These are phyloP conservation scores for Pleurostoma richardsiae DNA, from an alignment of 2,329 filamentous ascomycete species.

Conservation along the genomic window DNA sequence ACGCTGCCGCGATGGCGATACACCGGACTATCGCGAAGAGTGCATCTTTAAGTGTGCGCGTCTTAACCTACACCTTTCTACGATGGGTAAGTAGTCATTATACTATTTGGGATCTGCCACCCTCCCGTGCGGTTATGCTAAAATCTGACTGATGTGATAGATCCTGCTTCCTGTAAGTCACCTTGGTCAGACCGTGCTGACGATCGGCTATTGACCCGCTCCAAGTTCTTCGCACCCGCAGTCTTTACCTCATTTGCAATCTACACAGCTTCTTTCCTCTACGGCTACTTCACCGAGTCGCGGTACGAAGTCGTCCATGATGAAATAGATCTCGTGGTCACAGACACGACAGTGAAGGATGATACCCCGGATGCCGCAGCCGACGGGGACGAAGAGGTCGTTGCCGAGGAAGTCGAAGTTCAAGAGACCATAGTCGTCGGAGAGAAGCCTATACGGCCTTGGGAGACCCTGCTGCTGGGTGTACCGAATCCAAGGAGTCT, in stretches of 20 bases:
- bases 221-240: constrained; percentile 19
- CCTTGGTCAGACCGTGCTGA: too few relatives aligned
- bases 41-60: constrained; percentile 45
- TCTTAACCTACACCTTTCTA: constrained; percentile 52
- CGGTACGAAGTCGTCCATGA: constrained; percentile 56
- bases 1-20: constrained; percentile 17
- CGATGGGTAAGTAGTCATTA: constrained; percentile 47
- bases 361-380: constrained; percentile 16
- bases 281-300: constrained; percentile 50
- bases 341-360: constrained; percentile 32
- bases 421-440: constrained; percentile 57
- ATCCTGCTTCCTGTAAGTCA: constrained; percentile 28
- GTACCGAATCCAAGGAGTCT: constrained; percentile 68
- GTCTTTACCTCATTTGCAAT: constrained; percentile 60
- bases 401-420: constrained; percentile 51
- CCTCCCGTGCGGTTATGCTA: too few relatives aligned
- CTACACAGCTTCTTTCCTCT: constrained; percentile 60
- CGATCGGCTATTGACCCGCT: too few relatives aligned
- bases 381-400: constrained; percentile 24
- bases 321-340: constrained; percentile 51
- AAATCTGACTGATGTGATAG: constrained; percentile 7
- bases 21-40: constrained; percentile 27
- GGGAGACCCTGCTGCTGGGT: constrained; percentile 69
- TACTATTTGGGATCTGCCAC: too few relatives aligned
- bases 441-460: constrained; percentile 48